Evolutionary conservation across 169 alveolate genomes (phyloP).

Genomic region (Perkinsus olseni): DNA sequence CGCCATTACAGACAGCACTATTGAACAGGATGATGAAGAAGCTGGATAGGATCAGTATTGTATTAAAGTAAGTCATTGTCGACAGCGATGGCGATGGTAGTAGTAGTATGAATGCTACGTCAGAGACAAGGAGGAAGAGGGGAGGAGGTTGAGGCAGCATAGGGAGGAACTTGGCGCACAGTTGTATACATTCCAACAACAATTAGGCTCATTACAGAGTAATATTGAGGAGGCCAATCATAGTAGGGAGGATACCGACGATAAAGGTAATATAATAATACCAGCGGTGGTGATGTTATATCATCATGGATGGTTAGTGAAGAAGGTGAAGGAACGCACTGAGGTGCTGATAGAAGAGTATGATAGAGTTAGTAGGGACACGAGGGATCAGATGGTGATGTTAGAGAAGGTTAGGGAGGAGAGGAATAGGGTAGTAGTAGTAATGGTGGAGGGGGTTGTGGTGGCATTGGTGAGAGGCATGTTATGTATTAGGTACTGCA

Average conservation of each 20-base stretch:
- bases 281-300: background rate
- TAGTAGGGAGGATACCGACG: background rate
- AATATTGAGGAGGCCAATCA: background rate
- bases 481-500: background rate
- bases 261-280: background rate
- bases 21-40: background rate
- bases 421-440: background rate
- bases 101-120: background rate
- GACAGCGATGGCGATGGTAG: background rate
- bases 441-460: background rate
- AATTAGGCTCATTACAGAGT: background rate
- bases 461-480: background rate
- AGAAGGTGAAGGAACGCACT: background rate
- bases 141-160: background rate
- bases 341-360: background rate
- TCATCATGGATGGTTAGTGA: background rate
- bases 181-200: background rate
- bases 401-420: background rate
- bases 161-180: background rate
- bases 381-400: background rate
- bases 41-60: background rate
- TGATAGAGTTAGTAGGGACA: background rate
- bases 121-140: background rate
- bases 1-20: background rate
- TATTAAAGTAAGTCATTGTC: background rate